phyloP scores from a whole-genome alignment of 1,284 basidiomycete species.

The Ustilago esculenta region DNA sequence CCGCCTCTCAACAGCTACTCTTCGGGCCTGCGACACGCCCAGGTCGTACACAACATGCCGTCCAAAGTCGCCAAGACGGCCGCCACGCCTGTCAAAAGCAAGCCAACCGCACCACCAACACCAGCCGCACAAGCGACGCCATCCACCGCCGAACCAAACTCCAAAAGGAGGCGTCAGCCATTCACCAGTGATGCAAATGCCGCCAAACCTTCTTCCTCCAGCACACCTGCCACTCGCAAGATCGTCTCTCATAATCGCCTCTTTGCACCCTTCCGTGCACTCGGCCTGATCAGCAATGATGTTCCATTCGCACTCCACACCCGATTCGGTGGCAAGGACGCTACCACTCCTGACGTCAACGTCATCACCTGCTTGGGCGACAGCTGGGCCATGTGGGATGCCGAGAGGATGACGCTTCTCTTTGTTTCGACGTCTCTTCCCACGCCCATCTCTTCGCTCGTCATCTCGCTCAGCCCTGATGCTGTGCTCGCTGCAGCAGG shows the following conservation, averaged over 20 bases:
- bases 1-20: not conserved
- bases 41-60: constrained; percentile 19
- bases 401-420: constrained; percentile 86
- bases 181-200: not conserved
- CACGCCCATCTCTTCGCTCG: constrained; percentile 78
- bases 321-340: constrained; percentile 84
- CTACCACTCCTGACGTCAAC: constrained; percentile 72
- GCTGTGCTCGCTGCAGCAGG: constrained; percentile 85
- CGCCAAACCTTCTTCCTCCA: constrained; percentile 5
- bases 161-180: constrained; percentile 23
- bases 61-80: constrained; percentile 28
- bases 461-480: constrained; percentile 78
- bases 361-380: constrained; percentile 88
- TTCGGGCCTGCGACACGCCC: not conserved
- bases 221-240: constrained; percentile 12
- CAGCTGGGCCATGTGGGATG: constrained; percentile 97
- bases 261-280: constrained; percentile 92
- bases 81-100: constrained; percentile 19
- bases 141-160: constrained; percentile 21
- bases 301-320: constrained; percentile 86
- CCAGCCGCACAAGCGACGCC: constrained; percentile 4
- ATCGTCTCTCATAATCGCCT: constrained; percentile 69
- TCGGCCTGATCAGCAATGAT: constrained; percentile 90
- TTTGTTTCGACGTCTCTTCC: constrained; percentile 90
- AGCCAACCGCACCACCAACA: constrained; percentile 9